phyloP scores from a whole-genome alignment of 2,329 filamentous ascomycete species.

The Thielaviopsis euricoi region DNA sequence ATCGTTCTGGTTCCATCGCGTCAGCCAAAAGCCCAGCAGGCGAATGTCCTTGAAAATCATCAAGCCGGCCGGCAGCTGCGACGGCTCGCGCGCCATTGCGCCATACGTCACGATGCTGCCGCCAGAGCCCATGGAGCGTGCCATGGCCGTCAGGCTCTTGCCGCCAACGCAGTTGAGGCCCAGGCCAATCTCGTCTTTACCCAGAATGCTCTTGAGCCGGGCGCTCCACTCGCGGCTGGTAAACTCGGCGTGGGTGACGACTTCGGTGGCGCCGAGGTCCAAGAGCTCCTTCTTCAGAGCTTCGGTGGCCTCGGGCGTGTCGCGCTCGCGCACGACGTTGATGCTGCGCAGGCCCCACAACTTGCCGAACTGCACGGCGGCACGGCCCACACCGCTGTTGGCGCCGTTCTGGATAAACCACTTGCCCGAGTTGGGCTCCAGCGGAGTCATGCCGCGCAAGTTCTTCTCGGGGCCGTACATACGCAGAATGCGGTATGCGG shows the following conservation, averaged over 20 bases:
- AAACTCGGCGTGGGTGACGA: conserved; percentile 40
- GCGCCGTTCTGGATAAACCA: conserved; percentile 98
- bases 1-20: conserved; percentile 67
- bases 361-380: conserved; percentile 72
- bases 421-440: conserved; percentile 40
- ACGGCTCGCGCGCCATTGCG: conserved; percentile 72
- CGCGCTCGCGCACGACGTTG: conserved; percentile 68
- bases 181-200: conserved; percentile 57
- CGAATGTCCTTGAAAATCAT: conserved; percentile 86
- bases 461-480: conserved; percentile 44
- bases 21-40: conserved; percentile 92
- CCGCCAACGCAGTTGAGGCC: conserved; percentile 92
- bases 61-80: conserved; percentile 63
- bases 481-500: conserved; percentile 81
- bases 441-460: conserved; percentile 28
- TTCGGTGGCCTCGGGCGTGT: conserved; percentile 46
- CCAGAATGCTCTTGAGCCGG: conserved; percentile 47
- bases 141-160: conserved; percentile 61
- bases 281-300: conserved; percentile 35
- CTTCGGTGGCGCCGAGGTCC: conserved; percentile 38
- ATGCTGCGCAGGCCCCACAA: conserved; percentile 84
- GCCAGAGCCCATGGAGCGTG: conserved; percentile 52
- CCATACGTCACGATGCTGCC: conserved; percentile 84
- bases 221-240: conserved; percentile 39
- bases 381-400: conserved; percentile 81